A percentile compares a stretch with the other conserved stretches of the same genome.
Evolutionary conservation across 1,139 yeast genomes (phyloP).

Genomic region (Hanseniaspora sp.): DNA sequence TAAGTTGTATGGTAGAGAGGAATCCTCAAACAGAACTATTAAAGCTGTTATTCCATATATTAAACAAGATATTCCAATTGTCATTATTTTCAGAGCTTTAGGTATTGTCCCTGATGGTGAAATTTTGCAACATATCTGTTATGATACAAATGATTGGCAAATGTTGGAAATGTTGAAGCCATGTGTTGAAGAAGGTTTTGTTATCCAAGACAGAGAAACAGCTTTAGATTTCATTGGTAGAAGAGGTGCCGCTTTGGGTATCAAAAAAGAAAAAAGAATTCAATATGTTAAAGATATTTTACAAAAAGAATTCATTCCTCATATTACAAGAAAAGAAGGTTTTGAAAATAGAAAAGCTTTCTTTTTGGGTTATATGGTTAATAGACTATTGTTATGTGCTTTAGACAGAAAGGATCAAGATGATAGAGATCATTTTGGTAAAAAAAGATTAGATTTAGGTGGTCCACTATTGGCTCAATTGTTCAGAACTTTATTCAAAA

Average conservation of each 20-base stretch:
- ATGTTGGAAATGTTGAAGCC: slow-evolving; percentile 99
- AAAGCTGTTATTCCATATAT: slow-evolving; percentile 94
- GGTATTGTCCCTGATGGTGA: slow-evolving; percentile 99
- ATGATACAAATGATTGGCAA: slow-evolving; percentile 97
- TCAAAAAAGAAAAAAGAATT: slow-evolving; percentile 93
- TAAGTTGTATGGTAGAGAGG: slow-evolving; percentile 77
- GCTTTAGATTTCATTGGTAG: slow-evolving; percentile 96
- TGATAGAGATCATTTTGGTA: slow-evolving; percentile 98
- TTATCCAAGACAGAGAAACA: slow-evolving; percentile 94
- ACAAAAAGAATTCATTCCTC: slow-evolving; percentile 92
- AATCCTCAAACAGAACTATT: slow-evolving; percentile 67
- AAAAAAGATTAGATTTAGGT: slow-evolving; percentile 93
- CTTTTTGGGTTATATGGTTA: slow-evolving; percentile 95
- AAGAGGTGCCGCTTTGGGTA: slow-evolving; percentile 90
- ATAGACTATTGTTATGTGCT: slow-evolving; percentile 85
- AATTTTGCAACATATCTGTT: slow-evolving; percentile 93
- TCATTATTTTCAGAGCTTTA: slow-evolving; percentile 89
- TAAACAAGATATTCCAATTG: slow-evolving; percentile 92
- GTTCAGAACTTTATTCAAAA: slow-evolving; percentile 87
- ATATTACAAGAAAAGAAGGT: slow-evolving; percentile 95
- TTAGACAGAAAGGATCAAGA: slow-evolving; percentile 95
- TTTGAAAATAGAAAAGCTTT: slow-evolving; percentile 94
- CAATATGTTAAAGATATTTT: slow-evolving; percentile 93
- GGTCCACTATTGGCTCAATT: slow-evolving; percentile 94
- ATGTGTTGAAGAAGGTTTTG: slow-evolving; percentile 97